Conservation (phyloP, 83 land plant genomes). For the Picea engelmannii region DNA sequence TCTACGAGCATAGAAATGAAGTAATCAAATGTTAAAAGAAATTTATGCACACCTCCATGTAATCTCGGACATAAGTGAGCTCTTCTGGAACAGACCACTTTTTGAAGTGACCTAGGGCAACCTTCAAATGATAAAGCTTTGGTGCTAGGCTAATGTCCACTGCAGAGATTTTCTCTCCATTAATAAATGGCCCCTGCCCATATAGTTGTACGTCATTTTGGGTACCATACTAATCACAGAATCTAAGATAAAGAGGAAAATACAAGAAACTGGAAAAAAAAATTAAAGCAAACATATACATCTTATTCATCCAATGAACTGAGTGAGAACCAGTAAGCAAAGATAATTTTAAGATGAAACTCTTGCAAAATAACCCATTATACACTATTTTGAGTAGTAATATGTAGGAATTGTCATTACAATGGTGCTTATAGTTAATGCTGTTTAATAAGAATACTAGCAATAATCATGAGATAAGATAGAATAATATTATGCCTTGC, state of each 20-base stretch:
- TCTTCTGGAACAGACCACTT: slow-evolving; percentile 79
- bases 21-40: neutral
- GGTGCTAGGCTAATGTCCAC: slow-evolving; percentile 91
- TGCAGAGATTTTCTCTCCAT: slow-evolving; percentile 81
- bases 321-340: no score
- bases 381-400: no score
- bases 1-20: neutral
- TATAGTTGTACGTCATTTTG: neutral
- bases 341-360: no score
- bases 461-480: neutral
- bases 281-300: neutral
- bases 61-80: slow-evolving; percentile 47
- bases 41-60: slow-evolving; percentile 62
- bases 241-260: neutral
- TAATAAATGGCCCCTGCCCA: slow-evolving; percentile 76
- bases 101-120: slow-evolving; percentile 85
- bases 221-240: neutral
- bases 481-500: no score
- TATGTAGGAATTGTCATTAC: no score
- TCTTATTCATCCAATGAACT: neutral
- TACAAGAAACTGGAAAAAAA: neutral
- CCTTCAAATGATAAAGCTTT: slow-evolving; percentile 84
- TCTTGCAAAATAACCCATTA: no score
- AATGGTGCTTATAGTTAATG: neutral
- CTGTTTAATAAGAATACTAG: neutral